Conservation (phyloP, 1,284 basidiomycete genomes). For the Phylloboletellus chloephorus region DNA sequence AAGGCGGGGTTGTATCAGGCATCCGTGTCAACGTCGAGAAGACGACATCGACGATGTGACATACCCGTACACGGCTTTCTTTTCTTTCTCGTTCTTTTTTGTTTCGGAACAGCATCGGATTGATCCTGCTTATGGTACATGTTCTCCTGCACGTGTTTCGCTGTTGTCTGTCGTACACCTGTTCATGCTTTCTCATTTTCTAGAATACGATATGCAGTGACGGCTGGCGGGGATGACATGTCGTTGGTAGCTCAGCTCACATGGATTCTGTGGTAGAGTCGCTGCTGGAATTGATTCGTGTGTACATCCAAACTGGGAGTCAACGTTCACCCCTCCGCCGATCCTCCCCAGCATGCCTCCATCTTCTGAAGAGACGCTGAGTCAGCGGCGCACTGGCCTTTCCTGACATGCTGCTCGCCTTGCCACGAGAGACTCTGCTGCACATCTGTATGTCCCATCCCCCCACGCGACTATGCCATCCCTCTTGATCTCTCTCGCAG, state of each 20-base stretch:
- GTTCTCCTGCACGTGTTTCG: conserved; percentile 23
- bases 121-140: conserved; percentile 21
- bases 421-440: conserved; percentile 54
- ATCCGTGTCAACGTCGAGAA: conserved; percentile 66
- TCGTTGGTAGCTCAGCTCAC: conserved; percentile 6
- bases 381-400: conserved; percentile 4
- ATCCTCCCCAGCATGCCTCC: background rate
- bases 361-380: conserved; percentile 19
- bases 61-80: conserved; percentile 8
- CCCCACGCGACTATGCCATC: background rate
- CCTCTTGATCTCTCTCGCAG: conserved; percentile 32
- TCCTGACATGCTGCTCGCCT: conserved; percentile 24
- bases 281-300: background rate
- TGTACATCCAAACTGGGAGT: conserved; percentile 5
- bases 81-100: no score
- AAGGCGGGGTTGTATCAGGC: conserved; percentile 35
- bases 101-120: conserved; percentile 26
- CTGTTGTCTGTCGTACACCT: conserved; percentile 5
- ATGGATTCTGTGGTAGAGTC: background rate
- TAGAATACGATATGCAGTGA: conserved; percentile 18
- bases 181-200: conserved; percentile 16
- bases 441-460: conserved; percentile 45
- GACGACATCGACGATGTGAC: conserved; percentile 46
- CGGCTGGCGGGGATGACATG: conserved; percentile 16
- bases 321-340: no score